Conservation (phyloP, 2,329 filamentous ascomycete species). For the Cercospora citrullina region DNA sequence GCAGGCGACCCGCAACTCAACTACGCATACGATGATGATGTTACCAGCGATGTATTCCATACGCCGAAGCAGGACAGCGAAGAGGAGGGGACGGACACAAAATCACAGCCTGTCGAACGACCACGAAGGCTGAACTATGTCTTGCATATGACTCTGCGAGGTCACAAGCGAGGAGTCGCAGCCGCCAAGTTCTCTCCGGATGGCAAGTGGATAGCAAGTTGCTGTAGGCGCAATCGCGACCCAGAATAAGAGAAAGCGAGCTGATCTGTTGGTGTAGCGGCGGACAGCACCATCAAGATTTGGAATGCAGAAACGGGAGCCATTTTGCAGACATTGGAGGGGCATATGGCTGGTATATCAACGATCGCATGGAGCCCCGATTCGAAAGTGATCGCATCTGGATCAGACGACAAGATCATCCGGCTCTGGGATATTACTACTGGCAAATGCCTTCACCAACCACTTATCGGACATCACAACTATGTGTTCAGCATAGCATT, state of each 20-base stretch:
- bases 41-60: constrained; percentile 31
- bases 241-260: not conserved
- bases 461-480: constrained; percentile 85
- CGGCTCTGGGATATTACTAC: constrained; percentile 77
- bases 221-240: constrained; percentile 52
- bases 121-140: constrained; percentile 66
- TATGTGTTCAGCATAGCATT: constrained; percentile 94
- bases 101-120: constrained; percentile 41
- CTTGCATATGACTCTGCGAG: constrained; percentile 68
- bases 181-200: constrained; percentile 90
- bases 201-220: constrained; percentile 83
- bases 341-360: constrained; percentile 88
- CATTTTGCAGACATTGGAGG: constrained; percentile 84
- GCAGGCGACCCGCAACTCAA: constrained; percentile 28
- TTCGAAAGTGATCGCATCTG: constrained; percentile 80
- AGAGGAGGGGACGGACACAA: constrained; percentile 28
- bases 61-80: constrained; percentile 31
- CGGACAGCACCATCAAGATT: constrained; percentile 86
- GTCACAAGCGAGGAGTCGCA: constrained; percentile 77
- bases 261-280: constrained; percentile 50
- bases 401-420: constrained; percentile 94
- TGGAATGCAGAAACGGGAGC: constrained; percentile 79
- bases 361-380: constrained; percentile 94
- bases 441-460: constrained; percentile 59
- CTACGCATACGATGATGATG: constrained; percentile 39